Base-by-base conservation (phyloP, 2,329 filamentous ascomycete genomes). In the Hortaea sp. region DNA sequence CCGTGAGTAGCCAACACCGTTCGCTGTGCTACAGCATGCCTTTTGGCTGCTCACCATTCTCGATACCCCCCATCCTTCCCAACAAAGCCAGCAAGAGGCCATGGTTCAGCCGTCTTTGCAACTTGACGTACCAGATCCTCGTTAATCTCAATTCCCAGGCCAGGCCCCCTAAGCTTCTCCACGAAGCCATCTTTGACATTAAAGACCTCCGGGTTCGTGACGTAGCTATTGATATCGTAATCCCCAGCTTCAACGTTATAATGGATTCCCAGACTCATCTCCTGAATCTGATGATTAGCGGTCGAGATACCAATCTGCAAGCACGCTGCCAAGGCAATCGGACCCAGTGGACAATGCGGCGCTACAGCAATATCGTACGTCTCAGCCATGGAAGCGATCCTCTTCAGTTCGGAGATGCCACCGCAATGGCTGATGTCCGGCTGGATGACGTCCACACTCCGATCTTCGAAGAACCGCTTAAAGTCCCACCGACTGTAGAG, bases 251-350 rank as follows among this genome's bases (percentile, higher is more conserved):
- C 73, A 4, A 66, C 64, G 54, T 89, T 89, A 59, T 88, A 89
- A 61, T 89, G 85, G 55, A 89, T 88, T 0, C 84, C 85, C 29
- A 88, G 58, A 44, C 79, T 82, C 85, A 88, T 88, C 63, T 88
- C 84, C 58, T 85, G 79, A 30, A 88, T 88, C 0, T 75, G 77
- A 59, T 84, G 87, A 62, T 83, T 88, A 13, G 73, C 73, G 13
- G 68, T 77, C 7, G 66, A 68, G 13, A 76, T 69, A 27, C 78
- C 80, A 1, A 88, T 76, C 51, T 88, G 84, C 37, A 87, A 70
- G 46, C 75, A 80, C 0, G 84, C 84, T 0, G 84, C 84, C 11
- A 88, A 68, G 0, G 84, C 82, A 42, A 88, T 82, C 0, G 84
- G 84, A 0, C 84, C 84, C 0, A 88, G 63, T 0, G 84, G 84